Evolutionary conservation across 1,139 yeast species (phyloP).

Genomic region (Sugiyamaella grinbergsii): DNA sequence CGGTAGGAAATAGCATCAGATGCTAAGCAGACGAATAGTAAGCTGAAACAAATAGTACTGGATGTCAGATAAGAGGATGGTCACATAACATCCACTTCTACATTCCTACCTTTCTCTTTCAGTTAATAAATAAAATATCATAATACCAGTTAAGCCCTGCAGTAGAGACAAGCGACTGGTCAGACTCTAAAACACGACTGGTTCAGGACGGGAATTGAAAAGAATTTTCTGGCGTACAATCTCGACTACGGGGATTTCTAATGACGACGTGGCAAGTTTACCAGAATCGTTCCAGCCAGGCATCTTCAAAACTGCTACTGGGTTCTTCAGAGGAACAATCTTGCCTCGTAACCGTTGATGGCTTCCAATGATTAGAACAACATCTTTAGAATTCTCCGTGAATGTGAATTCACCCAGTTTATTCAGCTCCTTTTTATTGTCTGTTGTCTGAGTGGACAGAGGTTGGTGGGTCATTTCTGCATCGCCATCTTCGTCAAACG

Average conservation of each 20-base stretch:
- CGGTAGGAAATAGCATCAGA: too few species aligned
- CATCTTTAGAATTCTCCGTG: constrained; percentile 33
- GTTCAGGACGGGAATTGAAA: constrained; percentile 43
- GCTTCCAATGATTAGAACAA: constrained; percentile 39
- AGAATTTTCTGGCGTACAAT: constrained; percentile 39
- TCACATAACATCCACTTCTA: too few species aligned
- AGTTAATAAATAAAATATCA: too few species aligned
- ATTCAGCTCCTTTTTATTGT: constrained; percentile 14
- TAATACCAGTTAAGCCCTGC: too few species aligned
- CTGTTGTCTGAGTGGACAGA: constrained; percentile 7
- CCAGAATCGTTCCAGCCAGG: constrained; percentile 18
- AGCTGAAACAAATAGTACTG: too few species aligned
- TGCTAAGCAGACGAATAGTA: too few species aligned
- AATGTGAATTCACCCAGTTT: constrained; percentile 35
- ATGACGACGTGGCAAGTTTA: not conserved
- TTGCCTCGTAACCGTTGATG: constrained; percentile 43
- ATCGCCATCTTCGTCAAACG: constrained; percentile 16
- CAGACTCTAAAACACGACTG: constrained; percentile 34
- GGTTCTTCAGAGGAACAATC: constrained; percentile 39
- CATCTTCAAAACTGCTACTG: constrained; percentile 41
- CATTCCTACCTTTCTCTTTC: too few species aligned
- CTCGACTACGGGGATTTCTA: constrained; percentile 36
- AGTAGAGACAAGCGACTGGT: too few species aligned
- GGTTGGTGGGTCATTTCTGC: constrained; percentile 4
- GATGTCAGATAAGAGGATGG: too few species aligned